Conservation (phyloP, 2,329 filamentous ascomycete species). For the Tolypocladium paradoxum region DNA sequence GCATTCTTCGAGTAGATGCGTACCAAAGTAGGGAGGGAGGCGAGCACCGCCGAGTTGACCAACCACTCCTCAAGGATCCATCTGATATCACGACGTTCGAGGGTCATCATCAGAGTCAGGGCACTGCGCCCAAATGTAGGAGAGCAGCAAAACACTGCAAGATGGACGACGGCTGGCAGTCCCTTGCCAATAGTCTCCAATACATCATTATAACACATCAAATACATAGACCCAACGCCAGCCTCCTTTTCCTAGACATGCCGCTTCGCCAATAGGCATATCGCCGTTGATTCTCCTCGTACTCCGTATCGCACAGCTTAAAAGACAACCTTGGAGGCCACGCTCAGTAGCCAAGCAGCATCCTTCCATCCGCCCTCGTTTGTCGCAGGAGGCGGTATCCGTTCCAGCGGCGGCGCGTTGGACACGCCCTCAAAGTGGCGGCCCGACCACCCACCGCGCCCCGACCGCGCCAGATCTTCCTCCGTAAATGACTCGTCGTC, state of each 20-base stretch:
- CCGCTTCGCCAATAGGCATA: neutral
- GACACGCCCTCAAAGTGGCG: constrained; percentile 30
- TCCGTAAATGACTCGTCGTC: constrained; percentile 16
- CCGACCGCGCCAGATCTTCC: constrained; percentile 16
- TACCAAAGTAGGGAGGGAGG: too few species aligned
- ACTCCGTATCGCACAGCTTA: constrained; percentile 17
- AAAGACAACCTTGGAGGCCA: constrained; percentile 51
- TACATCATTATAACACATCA: neutral
- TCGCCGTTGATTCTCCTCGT: too few species aligned
- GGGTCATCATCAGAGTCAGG: neutral
- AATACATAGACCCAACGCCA: neutral
- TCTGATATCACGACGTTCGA: neutral
- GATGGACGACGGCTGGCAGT: neutral
- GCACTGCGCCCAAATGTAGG: neutral
- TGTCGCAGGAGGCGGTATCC: constrained; percentile 35
- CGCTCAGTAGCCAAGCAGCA: constrained; percentile 56
- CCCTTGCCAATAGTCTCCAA: neutral
- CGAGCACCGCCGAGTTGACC: too few species aligned
- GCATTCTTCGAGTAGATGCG: too few species aligned
- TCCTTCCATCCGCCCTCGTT: constrained; percentile 55
- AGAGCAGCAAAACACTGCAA: neutral
- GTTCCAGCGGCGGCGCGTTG: constrained; percentile 30
- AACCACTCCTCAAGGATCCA: neutral
- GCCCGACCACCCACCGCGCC: constrained; percentile 21
- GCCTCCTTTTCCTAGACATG: neutral